Evolutionary conservation across 768 basidiomycete species (phyloP), one percentile per base, ranked within the genome.

Genomic region (Amanita subjunquillea): DNA sequence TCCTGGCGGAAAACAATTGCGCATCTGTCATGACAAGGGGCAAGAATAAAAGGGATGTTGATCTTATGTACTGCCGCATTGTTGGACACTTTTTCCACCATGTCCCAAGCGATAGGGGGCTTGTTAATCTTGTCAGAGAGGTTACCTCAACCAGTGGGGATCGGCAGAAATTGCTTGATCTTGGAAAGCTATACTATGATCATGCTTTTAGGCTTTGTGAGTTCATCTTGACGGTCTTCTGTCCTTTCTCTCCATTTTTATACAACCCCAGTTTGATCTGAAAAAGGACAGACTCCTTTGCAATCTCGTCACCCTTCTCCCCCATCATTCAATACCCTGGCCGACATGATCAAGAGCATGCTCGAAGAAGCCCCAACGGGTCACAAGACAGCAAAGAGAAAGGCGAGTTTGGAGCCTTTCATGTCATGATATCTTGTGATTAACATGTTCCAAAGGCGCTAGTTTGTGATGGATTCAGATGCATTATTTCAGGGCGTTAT

Each of bases 181-280:
- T 61, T 53, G 64, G 63, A 48, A 54, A 61, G 42, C 54, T 60
- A 56, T 64, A 67, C 55, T 59, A 55, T 47, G 57, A 63, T 56
- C 60, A 65, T 51, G 62, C 50, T 60, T 60, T 65, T 44, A 45
- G 62, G 50, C 37, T 17, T 17, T 17, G 17, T 17, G 17, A 17
- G 17, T 17, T 17, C 17, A 51, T 57, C 47, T 34, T 37, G 34
- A 36, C 34, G 22, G 47, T 48, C 34, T 48, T 37, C 45, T 47
- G 45, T 10, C 45, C 7, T 45, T 45, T 45, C 46, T 20, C 46
- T 22, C 17, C 17, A 1, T 17, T 17, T 17, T 48, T 34, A 48
- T 23, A 17, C 38, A 48, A 48, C 22, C 39, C 25, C 50, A 51
- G 50, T 41, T 51, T 39, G 38, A 40, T 39, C 17, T 43, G 41